phyloP scores from a whole-genome alignment of 176 grass and related monocot genomes.

The Eremochloa ophiuroides region DNA sequence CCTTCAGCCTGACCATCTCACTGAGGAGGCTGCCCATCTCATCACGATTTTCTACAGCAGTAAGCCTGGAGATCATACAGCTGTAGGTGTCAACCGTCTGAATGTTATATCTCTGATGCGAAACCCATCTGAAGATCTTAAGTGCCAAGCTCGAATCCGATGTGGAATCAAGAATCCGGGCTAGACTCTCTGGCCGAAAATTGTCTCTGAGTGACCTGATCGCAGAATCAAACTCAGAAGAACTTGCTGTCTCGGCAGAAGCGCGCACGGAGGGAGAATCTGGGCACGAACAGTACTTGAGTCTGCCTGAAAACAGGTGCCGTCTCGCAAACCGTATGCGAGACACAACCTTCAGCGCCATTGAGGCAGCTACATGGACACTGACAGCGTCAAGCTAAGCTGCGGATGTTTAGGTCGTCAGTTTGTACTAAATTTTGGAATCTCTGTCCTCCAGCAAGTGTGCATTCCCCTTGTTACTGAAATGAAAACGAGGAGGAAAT shows the following conservation, averaged over 20 bases:
- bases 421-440: not conserved
- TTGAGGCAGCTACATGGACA: not conserved
- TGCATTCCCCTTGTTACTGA: not conserved
- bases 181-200: slow-evolving; percentile 29
- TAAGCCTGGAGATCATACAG: slow-evolving; percentile 43
- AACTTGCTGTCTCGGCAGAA: not conserved
- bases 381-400: not conserved
- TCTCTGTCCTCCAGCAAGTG: not conserved
- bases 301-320: not conserved
- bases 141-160: slow-evolving; percentile 37
- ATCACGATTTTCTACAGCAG: slow-evolving; percentile 13
- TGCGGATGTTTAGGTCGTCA: not conserved
- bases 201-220: slow-evolving; percentile 28
- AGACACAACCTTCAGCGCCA: slow-evolving; percentile 10
- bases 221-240: slow-evolving; percentile 17
- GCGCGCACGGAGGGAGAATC: not conserved
- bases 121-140: slow-evolving; percentile 53
- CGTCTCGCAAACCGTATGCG: not conserved
- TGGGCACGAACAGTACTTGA: not conserved
- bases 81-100: slow-evolving; percentile 42
- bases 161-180: slow-evolving; percentile 34
- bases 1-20: slow-evolving; percentile 46
- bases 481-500: not conserved
- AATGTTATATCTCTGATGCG: slow-evolving; percentile 12
- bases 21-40: slow-evolving; percentile 40